Conservation (phyloP, 2,329 filamentous ascomycete genomes). For the Xylaria sp. region DNA sequence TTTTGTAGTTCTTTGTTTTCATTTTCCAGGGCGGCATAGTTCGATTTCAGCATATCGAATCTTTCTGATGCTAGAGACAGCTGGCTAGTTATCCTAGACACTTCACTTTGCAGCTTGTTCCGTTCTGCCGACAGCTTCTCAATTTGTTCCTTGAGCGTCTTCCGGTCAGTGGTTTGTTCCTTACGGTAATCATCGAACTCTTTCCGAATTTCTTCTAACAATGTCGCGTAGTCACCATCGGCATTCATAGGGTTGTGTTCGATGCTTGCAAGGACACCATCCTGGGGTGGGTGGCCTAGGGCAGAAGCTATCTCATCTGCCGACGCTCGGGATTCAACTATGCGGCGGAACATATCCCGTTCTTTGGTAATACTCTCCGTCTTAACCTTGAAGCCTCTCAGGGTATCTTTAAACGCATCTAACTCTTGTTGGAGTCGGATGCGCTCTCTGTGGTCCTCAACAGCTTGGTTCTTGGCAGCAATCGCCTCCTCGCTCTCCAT, state of each 20-base stretch:
- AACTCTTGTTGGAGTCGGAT: conserved; percentile 78
- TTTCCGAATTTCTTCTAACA: conserved; percentile 86
- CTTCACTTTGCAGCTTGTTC: conserved; percentile 81
- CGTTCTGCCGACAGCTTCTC: conserved; percentile 86
- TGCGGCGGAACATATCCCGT: conserved; percentile 96
- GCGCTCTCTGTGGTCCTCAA: conserved; percentile 77
- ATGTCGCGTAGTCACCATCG: conserved; percentile 75
- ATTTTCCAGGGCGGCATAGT: conserved; percentile 82
- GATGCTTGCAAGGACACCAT: conserved; percentile 68
- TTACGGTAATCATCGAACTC: conserved; percentile 92
- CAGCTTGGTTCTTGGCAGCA: conserved; percentile 70
- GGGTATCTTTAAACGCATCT: conserved; percentile 82
- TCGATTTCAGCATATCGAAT: conserved; percentile 88
- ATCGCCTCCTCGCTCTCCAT: conserved; percentile 92
- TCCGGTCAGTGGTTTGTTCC: conserved; percentile 83
- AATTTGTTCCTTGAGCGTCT: conserved; percentile 84
- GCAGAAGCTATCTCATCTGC: conserved; percentile 72
- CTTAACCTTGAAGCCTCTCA: conserved; percentile 82
- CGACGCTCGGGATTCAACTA: conserved; percentile 78
- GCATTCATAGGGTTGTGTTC: conserved; percentile 68
- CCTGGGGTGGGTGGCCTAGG: conserved; percentile 77
- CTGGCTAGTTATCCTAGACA: conserved; percentile 83
- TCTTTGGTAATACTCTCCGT: conserved; percentile 95
- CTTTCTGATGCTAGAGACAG: conserved; percentile 84
- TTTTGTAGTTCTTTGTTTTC: conserved; percentile 91